phyloP scores from a whole-genome alignment of 2,329 filamentous ascomycete genomes.

The Aspergillus fischeri region DNA sequence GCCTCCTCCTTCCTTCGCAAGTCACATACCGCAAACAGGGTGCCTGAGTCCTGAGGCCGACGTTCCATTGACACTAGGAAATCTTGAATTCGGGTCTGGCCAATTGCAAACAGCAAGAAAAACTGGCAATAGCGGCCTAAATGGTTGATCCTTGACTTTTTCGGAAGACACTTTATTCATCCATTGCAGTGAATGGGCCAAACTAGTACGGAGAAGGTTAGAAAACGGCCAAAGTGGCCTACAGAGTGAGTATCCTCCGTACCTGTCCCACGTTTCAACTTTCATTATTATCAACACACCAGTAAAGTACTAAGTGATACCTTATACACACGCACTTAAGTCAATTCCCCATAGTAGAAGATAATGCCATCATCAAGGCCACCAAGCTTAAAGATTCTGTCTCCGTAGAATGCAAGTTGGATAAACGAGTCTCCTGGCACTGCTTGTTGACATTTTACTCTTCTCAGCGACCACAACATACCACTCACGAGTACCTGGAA shows the following conservation, averaged over 20 bases:
- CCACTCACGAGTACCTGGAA: neutral
- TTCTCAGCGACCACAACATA: neutral
- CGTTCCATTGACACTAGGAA: neutral
- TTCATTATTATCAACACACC: no score
- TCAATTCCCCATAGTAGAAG: neutral
- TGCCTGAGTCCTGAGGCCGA: neutral
- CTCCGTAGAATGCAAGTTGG: neutral
- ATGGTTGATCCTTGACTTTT: neutral
- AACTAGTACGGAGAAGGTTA: neutral
- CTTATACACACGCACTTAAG: neutral
- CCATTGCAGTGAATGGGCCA: neutral
- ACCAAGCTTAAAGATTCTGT: neutral
- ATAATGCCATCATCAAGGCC: neutral
- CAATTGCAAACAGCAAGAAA: neutral
- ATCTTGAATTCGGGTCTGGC: neutral
- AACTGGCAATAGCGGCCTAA: neutral
- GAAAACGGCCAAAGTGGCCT: neutral
- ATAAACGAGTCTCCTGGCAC: no score
- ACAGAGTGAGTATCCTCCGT: no score
- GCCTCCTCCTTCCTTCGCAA: no score
- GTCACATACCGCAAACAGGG: neutral
- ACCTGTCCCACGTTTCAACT: no score
- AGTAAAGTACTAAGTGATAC: no score
- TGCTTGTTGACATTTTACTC: constrained; percentile 6
- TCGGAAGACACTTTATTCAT: neutral